Percentiles rank a stretch among this genome's conserved stretches.
These are phyloP conservation scores for Hyphopichia homilentoma DNA, from an alignment of 805 yeast genomes.

Conservation along the genomic window DNA sequence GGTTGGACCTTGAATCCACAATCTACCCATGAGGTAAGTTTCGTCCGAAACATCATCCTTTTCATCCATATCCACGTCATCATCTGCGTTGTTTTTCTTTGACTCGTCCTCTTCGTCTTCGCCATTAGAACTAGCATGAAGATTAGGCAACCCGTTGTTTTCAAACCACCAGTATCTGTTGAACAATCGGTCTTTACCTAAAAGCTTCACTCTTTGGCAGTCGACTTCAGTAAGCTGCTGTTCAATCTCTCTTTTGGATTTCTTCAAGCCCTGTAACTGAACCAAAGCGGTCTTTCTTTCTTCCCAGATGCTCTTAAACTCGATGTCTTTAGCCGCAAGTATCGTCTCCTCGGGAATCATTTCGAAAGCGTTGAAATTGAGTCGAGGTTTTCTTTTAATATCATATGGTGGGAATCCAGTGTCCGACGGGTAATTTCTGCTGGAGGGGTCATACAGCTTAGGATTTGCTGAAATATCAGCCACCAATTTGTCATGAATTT, in stretches of 20 bases:
- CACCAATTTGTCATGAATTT: conserved; percentile 13
- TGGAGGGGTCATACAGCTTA: conserved; percentile 5
- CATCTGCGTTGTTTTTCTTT: conserved; percentile 12
- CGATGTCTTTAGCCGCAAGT: conserved; percentile 37
- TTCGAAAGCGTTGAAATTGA: conserved; percentile 31
- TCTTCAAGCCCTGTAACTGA: conserved; percentile 44
- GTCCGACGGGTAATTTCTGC: conserved; percentile 1
- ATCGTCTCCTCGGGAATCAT: conserved; percentile 37
- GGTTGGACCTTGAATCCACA: conserved; percentile 91
- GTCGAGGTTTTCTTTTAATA: conserved; percentile 19
- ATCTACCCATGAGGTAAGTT: conserved; percentile 72
- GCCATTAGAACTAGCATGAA: conserved; percentile 33
- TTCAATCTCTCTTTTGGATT: conserved; percentile 53
- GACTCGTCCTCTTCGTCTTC: conserved; percentile 42
- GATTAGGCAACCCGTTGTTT: conserved; percentile 68
- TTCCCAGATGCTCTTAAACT: conserved; percentile 42
- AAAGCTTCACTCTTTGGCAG: conserved; percentile 65
- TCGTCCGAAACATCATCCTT: conserved; percentile 47
- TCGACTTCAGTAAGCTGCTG: conserved; percentile 64
- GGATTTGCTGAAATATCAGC: conserved; percentile 9
- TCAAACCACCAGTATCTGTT: conserved; percentile 98
- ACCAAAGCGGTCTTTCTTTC: conserved; percentile 39
- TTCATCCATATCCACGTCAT: conserved; percentile 36
- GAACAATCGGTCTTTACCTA: conserved; percentile 80
- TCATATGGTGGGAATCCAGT: conserved; percentile 2